These are phyloP conservation scores for Candida sakaeoensis DNA, from an alignment of 805 yeast species.

Conservation along the genomic window DNA sequence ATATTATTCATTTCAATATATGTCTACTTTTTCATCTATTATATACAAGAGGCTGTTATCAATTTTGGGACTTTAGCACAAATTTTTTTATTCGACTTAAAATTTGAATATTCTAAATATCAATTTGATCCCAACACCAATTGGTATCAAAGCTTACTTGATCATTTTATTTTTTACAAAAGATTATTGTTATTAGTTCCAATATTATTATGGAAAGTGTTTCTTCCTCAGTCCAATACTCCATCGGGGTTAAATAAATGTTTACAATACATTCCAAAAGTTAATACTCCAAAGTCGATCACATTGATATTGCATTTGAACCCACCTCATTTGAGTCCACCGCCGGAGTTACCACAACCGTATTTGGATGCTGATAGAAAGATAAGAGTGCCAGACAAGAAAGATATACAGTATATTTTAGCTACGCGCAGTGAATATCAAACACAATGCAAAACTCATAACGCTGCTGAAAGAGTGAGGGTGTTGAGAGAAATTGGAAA, in stretches of 20 bases:
- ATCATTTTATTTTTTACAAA: slow-evolving; percentile 1
- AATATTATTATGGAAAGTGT: not conserved
- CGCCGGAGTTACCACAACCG: slow-evolving; percentile 43
- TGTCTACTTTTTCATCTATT: slow-evolving; percentile 3
- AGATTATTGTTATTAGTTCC: not conserved
- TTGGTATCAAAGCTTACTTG: slow-evolving; percentile 1
- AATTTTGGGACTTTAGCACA: slow-evolving; percentile 3
- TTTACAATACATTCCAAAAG: slow-evolving; percentile 10
- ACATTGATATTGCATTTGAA: slow-evolving; percentile 28
- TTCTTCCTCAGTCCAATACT: slow-evolving; percentile 2
- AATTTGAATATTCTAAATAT: slow-evolving; percentile 8
- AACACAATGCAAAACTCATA: slow-evolving; percentile 34
- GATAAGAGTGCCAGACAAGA: slow-evolving; percentile 34
- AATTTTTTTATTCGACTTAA: slow-evolving; percentile 9
- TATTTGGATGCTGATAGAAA: slow-evolving; percentile 39
- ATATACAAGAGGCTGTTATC: not conserved
- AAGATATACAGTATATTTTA: slow-evolving; percentile 27
- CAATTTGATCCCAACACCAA: slow-evolving; percentile 7
- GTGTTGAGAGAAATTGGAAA: slow-evolving; percentile 32
- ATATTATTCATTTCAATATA: slow-evolving; percentile 10
- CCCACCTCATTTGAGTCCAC: slow-evolving; percentile 28
- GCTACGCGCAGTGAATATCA: slow-evolving; percentile 36
- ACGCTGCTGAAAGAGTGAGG: slow-evolving; percentile 40
- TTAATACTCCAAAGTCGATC: slow-evolving; percentile 25
- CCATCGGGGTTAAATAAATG: slow-evolving; percentile 10